Evolutionary conservation across 352 stramenopile species (phyloP), one percentile per base, ranked within the genome.

Genomic region (Phytopythium litorale): DNA sequence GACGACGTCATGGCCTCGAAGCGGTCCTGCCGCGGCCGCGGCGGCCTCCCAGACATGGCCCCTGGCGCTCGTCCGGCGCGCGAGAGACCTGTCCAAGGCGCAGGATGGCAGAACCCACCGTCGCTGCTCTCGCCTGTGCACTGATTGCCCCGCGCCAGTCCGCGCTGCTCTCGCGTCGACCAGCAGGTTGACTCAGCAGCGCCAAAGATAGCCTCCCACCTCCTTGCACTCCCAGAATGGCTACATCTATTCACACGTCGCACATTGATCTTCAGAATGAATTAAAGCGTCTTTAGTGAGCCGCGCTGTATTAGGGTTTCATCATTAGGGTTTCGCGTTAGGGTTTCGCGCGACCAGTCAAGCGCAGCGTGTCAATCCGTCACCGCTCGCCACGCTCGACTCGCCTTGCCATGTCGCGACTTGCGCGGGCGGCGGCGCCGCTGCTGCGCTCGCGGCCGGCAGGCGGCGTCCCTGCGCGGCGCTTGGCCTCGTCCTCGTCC

Each of bases 1-100:
- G 53, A 58, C 53, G 35, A 5, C 35, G 53, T 58, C 53, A 58
- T 58, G 53, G 38, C 53, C 35, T 58, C 53, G 33, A 58, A 58
- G 21, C 53, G 53, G 53, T 58, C 53, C 38, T 58, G 53, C 53
- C 38, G 53, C 35, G 53, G 35, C n/a, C 33, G 32, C 19, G 19
- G 21, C 53, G 53, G 53, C 35, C 53, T 30, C 12, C 25, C 4
- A 21, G 33, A 15, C 53, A 43, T 58, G 6, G 25, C 19, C 35
- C 19, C 5, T 25, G 35, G 18, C 15, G 11, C 28, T 19, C 50
- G 7, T 23, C 32, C 9, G 16, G 35, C 12, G 35, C 35, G 35
- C 35, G 35, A 40, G 8, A 11, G 12, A 11, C 12, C 12, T 15
- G 35, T 2, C 35, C n/a, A 33, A 7, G 25, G 30, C 16, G 35